Base-by-base conservation (phyloP, 2,329 filamentous ascomycete species). In the Cercospora brassicicola region DNA sequence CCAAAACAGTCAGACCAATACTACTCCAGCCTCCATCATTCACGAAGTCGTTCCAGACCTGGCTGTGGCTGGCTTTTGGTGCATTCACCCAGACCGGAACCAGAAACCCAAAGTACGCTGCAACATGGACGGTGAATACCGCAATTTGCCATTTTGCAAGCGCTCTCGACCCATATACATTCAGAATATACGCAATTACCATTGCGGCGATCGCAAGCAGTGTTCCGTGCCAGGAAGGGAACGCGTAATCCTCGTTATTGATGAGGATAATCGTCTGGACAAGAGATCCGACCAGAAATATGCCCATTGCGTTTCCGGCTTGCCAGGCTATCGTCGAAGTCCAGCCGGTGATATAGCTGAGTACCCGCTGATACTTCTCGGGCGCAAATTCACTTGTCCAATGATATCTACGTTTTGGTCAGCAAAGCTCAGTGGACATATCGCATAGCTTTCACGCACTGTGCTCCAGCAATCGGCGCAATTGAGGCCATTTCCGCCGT, bases 201-300 rank as follows among this genome's bases (percentile, higher is more conserved):
- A 81, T 79, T 56, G 82, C 78, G 2, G 80, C 80, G 62, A 84
- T 81, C 8, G 83, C 81, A 62, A 84, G 79, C 1, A 85, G 74
- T 0, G 82, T 84, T 5, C 80, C 82, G 28, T 84, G 82, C 82
- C 82, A 85, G 51, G 76, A 77, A 9, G 79, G 77, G 0, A 81
- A 78, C 0, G 70, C 69, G 64, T 84, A 85, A 26, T 78, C 73
- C 0, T 81, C 79, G 59, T 81, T 72, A 39, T 81, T 80, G 65
- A 82, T 77, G 59, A 79, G 76, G n/a, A 74, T 73, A 5, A 73
- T 67, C 6, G 64, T 67, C 20, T 74, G 73, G 0, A 73, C 55
- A 4, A 72, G 65, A 11, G 64, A 69, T 15, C 72, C 72, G 8
- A 64, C 65, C 18, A 75, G 28, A 31, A 74, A 72, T 2, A 72